Conservation (phyloP, 1,139 yeast genomes). For the Sugiyamaella neomexicana region DNA sequence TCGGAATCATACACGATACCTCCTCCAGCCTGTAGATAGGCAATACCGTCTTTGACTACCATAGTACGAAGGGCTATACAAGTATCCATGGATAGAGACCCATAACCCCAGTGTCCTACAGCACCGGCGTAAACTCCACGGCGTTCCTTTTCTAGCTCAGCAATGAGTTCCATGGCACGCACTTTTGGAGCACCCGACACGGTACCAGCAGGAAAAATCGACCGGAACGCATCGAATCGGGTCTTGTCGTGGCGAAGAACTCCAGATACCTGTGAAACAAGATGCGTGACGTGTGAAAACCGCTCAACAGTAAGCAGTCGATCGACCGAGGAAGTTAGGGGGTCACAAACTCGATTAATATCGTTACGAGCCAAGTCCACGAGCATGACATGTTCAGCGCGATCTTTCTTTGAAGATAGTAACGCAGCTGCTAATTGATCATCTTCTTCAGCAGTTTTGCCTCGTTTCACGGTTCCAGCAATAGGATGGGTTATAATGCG, state of each 20-base stretch:
- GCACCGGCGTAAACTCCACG: conserved; percentile 99
- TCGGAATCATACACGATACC: conserved; percentile 96
- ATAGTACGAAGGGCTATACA: conserved; percentile 96
- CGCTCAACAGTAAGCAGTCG: conserved; percentile 85
- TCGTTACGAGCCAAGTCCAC: conserved; percentile 97
- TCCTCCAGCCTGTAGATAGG: conserved; percentile 97
- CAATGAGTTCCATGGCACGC: conserved; percentile 91
- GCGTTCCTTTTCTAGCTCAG: conserved; percentile 84
- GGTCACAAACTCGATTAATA: conserved; percentile 90
- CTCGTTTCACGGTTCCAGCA: conserved; percentile 93
- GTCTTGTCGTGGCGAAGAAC: conserved; percentile 78
- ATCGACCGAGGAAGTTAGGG: conserved; percentile 80
- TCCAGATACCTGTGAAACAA: conserved; percentile 94
- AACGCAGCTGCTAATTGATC: conserved; percentile 75
- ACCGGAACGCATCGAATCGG: conserved; percentile 93
- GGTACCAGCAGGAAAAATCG: conserved; percentile 98
- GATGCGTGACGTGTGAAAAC: conserved; percentile 96
- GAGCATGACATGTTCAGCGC: conserved; percentile 98
- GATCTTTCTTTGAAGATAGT: conserved; percentile 78
- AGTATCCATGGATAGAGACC: conserved; percentile 89
- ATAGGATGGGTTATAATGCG: conserved; percentile 92
- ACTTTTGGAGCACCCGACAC: conserved; percentile 98
- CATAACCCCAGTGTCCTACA: conserved; percentile 98
- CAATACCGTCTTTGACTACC: conserved; percentile 88
- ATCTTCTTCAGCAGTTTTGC: conserved; percentile 87